Conservation (phyloP, 306 rosid species). For the Cucurbita pepo region DNA sequence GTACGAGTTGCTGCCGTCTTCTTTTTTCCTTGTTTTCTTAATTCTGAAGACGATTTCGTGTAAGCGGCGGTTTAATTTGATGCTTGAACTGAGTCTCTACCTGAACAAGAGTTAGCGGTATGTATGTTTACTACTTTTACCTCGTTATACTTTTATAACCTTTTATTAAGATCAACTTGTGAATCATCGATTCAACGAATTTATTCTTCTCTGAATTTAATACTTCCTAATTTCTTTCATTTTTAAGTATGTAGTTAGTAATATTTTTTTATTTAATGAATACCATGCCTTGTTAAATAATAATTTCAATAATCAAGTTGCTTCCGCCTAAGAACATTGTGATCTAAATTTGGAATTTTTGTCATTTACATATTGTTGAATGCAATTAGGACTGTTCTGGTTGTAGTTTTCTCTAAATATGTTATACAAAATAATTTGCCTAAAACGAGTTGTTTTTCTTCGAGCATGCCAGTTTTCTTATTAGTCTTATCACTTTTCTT, state of each 20-base stretch:
- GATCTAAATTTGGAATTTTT: background rate
- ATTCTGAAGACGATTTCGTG: background rate
- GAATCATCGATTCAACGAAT: background rate
- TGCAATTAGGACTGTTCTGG: background rate
- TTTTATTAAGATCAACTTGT: background rate
- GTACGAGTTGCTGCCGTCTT: background rate
- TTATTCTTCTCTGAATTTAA: background rate
- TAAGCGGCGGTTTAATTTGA: background rate
- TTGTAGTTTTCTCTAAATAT: background rate
- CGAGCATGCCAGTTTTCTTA: background rate
- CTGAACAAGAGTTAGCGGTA: background rate
- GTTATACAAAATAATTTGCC: background rate
- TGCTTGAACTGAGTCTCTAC: background rate
- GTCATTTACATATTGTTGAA: background rate
- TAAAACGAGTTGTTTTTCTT: background rate
- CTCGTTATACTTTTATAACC: background rate
- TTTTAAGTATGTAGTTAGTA: background rate
- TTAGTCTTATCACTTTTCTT: background rate
- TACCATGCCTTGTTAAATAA: background rate
- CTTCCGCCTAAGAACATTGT: background rate
- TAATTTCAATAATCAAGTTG: background rate
- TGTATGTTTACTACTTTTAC: background rate
- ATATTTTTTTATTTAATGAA: background rate
- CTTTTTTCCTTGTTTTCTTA: background rate
- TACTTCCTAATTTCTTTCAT: background rate